Percentiles rank a stretch among this genome's conserved stretches.
phyloP scores from a whole-genome alignment of 23 red algal genomes.

The Gracilaria caudata region DNA sequence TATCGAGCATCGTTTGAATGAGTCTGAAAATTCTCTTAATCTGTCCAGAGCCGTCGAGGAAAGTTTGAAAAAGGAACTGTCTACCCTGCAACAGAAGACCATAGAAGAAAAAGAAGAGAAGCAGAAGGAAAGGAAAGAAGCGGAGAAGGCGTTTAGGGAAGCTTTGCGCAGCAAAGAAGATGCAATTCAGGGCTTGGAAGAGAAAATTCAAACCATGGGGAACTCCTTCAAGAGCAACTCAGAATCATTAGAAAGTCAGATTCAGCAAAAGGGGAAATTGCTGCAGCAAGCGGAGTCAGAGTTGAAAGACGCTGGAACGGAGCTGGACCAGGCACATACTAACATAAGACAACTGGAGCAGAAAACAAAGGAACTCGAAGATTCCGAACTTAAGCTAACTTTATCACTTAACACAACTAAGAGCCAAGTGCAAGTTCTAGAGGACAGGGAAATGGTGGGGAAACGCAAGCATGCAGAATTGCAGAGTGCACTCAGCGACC shows the following conservation, averaged over 20 bases:
- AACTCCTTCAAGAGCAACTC: slow-evolving; percentile 1
- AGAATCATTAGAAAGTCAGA: slow-evolving; percentile 10
- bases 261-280: slow-evolving; percentile 7
- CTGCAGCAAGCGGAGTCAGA: slow-evolving; percentile 1
- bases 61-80: slow-evolving; percentile 9
- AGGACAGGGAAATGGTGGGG: background rate
- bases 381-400: slow-evolving; percentile 20
- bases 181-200: slow-evolving; percentile 5
- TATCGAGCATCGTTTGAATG: slow-evolving; percentile 40
- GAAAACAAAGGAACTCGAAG: background rate
- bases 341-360: slow-evolving; percentile 23
- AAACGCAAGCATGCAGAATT: background rate
- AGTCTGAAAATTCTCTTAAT: slow-evolving; percentile 9
- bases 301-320: background rate
- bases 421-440: background rate
- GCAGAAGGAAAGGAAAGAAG: slow-evolving; percentile 7
- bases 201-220: background rate
- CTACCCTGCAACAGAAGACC: background rate
- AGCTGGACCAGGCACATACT: slow-evolving; percentile 17
- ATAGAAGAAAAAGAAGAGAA: slow-evolving; percentile 28
- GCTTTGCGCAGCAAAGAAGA: slow-evolving; percentile 1
- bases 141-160: background rate
- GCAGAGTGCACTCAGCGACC: background rate
- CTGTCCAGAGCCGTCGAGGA: background rate
- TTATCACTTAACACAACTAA: slow-evolving; percentile 27